Evolutionary conservation across 139 green algal species (phyloP).

Genomic region (Picochlorum sp.): DNA sequence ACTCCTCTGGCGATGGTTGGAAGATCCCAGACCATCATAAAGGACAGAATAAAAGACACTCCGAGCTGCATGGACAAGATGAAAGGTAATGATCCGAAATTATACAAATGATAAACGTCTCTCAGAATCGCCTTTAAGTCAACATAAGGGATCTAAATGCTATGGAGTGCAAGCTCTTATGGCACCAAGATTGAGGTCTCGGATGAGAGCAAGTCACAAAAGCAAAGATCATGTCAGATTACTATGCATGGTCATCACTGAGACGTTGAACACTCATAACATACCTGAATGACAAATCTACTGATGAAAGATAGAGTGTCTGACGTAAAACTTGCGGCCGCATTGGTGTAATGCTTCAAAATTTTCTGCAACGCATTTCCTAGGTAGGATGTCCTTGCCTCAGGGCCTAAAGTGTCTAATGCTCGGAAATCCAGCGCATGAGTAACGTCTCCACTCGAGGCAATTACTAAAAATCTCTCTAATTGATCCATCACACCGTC

Average conservation of each 20-base stretch:
- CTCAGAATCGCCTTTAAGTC: constrained; percentile 26
- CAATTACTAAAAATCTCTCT: constrained; percentile 74
- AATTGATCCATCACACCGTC: constrained; percentile 81
- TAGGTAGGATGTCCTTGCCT: constrained; percentile 29
- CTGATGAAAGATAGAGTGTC: constrained; percentile 62
- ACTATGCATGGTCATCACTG: neutral
- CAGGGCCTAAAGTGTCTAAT: constrained; percentile 6
- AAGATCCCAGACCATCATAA: constrained; percentile 92
- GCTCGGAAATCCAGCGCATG: constrained; percentile 23
- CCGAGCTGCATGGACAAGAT: constrained; percentile 42
- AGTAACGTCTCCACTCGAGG: constrained; percentile 62
- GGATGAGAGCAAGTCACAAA: neutral
- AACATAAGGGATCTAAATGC: neutral
- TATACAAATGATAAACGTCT: neutral
- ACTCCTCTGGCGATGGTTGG: constrained; percentile 60
- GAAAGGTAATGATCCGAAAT: neutral
- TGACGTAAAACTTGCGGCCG: constrained; percentile 61
- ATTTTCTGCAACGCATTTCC: constrained; percentile 62
- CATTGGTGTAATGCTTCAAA: constrained; percentile 77
- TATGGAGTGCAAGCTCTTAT: too few relatives aligned
- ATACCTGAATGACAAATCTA: constrained; percentile 70
- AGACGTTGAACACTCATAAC: neutral
- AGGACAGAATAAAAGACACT: constrained; percentile 80
- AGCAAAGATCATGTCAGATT: neutral
- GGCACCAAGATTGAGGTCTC: neutral